Evolutionary conservation across 805 yeast species (phyloP).

Genomic region (Candida piceae): DNA sequence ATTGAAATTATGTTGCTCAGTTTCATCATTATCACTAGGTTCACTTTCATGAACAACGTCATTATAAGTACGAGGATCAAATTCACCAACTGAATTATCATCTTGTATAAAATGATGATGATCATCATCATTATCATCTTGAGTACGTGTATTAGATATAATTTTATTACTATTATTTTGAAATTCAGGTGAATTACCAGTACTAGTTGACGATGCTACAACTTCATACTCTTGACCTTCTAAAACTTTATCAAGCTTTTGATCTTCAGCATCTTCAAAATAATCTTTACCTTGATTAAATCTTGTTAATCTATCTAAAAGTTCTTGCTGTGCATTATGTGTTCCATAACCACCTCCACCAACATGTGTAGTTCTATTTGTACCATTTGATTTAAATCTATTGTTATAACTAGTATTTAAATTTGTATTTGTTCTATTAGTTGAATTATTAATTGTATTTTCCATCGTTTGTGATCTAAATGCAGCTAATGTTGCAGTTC

Average conservation of each 20-base stretch:
- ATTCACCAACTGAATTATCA: conserved; percentile 3
- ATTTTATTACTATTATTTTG: no score
- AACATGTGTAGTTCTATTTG: not conserved
- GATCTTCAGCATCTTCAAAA: conserved; percentile 6
- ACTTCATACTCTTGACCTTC: conserved; percentile 13
- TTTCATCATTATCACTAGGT: conserved; percentile 38
- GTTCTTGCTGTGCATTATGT: conserved; percentile 30
- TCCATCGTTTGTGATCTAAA: conserved; percentile 28
- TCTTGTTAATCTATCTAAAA: conserved; percentile 19
- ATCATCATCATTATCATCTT: no score
- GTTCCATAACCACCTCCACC: conserved; percentile 15
- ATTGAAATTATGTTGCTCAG: no score
- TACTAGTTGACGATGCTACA: conserved; percentile 15
- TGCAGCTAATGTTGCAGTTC: conserved; percentile 69
- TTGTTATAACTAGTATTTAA: conserved; percentile 2
- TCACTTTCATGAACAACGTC: conserved; percentile 34
- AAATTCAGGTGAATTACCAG: conserved; percentile 17
- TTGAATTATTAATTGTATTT: conserved; percentile 4
- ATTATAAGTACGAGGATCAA: conserved; percentile 7
- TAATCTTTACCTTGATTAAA: conserved; percentile 6
- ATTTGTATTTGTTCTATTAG: not conserved
- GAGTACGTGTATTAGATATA: no score
- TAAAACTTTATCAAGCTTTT: conserved; percentile 13
- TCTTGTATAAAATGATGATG: no score
- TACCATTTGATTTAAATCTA: not conserved